Evolutionary conservation across 2,329 filamentous ascomycete species (phyloP), one percentile per base, ranked within the genome.

Genomic region (Fusarium liriodendri): DNA sequence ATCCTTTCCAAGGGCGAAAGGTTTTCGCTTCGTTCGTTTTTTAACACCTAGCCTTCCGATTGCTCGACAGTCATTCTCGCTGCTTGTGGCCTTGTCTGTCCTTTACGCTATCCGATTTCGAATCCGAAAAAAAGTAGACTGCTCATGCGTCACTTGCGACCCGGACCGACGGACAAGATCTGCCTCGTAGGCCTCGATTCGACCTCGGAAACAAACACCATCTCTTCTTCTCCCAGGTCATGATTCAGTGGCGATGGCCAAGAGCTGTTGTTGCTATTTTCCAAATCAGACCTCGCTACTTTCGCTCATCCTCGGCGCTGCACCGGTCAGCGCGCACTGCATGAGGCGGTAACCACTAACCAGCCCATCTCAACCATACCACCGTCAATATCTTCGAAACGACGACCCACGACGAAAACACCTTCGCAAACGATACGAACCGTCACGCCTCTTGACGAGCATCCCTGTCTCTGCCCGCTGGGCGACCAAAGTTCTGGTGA

Each of bases 191-290:
- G 58, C 55, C 54, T 72, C 52, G 64, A 66, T 69, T 67, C 60
- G 60, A 71, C 32, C 55, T 73, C 47, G 38, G 65, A 52, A 68
- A 75, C 60, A n/a, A 47, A 57, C 32, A 64, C 27, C 14, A 55
- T 65, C 61, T 63, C 62, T 61, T 20, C 20, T 38, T 67, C 32
- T 64, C 40, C 50, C 69, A 69, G 70, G 75, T 73, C 54, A 69
- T 74, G 72, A 69, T 62, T 68, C 66, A 62, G 72, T 68, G 77
- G 76, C 74, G 54, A 78, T 78, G 76, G 75, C 76, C 70, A 70
- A 78, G 76, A 69, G 69, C 69, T 73, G 42, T 70, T 71, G 70
- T 64, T 69, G 37, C 37, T 18, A 42, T 70, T 69, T 66, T n/a
- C 55, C 68, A 40, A 62, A 55, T 11, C 27, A 68, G 57, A 67